Evolutionary conservation across 192 early-diverging fungal species (phyloP).

Genomic region (Gigaspora rosea): DNA sequence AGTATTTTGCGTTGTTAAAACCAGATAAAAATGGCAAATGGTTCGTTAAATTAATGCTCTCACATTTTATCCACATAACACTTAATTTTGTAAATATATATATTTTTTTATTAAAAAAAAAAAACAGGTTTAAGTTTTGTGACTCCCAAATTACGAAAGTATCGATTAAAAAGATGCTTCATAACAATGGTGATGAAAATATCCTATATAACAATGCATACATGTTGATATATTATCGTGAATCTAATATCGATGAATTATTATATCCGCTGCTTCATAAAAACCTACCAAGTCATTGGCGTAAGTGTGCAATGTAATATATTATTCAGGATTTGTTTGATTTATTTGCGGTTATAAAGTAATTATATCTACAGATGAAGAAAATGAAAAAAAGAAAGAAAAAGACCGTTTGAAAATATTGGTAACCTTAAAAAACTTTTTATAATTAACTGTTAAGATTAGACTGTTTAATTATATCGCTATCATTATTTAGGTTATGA

Average conservation of each 20-base stretch:
- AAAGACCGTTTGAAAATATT: no score
- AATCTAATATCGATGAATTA: constrained; percentile 69
- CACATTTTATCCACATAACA: no score
- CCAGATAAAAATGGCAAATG: constrained; percentile 79
- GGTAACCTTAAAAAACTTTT: no score
- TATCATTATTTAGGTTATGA: no score
- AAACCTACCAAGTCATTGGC: constrained; percentile 84
- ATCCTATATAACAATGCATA: constrained; percentile 81
- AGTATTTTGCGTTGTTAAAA: constrained; percentile 90
- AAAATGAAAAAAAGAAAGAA: no score
- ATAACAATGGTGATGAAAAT: constrained; percentile 78
- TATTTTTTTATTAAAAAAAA: neutral
- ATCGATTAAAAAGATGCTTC: constrained; percentile 76
- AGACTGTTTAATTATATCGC: no score
- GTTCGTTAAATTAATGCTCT: constrained; percentile 35
- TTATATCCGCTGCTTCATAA: constrained; percentile 61
- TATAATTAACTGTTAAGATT: no score
- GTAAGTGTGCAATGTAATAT: constrained; percentile 27
- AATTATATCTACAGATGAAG: no score
- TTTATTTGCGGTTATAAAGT: no score
- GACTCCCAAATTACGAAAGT: constrained; percentile 82
- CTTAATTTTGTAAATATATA: neutral
- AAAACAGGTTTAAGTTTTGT: neutral
- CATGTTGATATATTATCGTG: constrained; percentile 97
- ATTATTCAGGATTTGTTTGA: neutral